Base-by-base conservation (phyloP, 2,329 filamentous ascomycete species). In the Penicillium italicum region DNA sequence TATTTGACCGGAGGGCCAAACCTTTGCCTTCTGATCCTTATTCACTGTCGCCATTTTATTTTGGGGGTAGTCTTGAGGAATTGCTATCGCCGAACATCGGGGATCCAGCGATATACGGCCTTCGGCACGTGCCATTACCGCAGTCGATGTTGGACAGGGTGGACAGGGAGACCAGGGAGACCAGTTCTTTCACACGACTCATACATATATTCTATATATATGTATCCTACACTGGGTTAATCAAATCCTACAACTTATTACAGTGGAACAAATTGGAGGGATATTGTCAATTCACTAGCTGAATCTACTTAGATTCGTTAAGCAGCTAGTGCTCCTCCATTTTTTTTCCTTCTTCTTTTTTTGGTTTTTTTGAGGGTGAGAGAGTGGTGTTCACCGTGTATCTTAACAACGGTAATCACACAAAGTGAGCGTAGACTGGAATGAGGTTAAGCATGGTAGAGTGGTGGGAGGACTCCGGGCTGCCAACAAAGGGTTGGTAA, bases 21-120 rank as follows among this genome's bases (percentile, higher is more conserved):
- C 74, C 72, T 76, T 76, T 26, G 69, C 62, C 59, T 64, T 70
- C 42, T 71, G 68, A 49, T 76, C 74, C 51, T 66, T 72, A 42
- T 69, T 70, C 45, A 62, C 60, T 26, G 71, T 63, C 55, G 70
- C 64, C 72, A 74, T 74, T 59, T 61, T 74, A 59, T 61, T 44
- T 48, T 57, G 51, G 36, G 24, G 53, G 38, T 42, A 18, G 53
- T 16, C 40, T 28, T 49, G 45, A 47, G 49, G 38, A 44, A 51
- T 45, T 48, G 45, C 8, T 22, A 24, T 30, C 30, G 53, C 50
- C 59, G 61, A 53, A 58, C 53, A 53, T 66, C 64, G 58, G 62
- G 56, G 42, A 22, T 56, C 38, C 48, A 50, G 24, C 18, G 34
- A 57, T 47, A 50, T 63, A 63, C 62, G 61, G 62, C 46, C 18